Evolutionary conservation across 192 early-diverging fungal species (phyloP).

Genomic region (Rhizoclosmatium sp.): DNA sequence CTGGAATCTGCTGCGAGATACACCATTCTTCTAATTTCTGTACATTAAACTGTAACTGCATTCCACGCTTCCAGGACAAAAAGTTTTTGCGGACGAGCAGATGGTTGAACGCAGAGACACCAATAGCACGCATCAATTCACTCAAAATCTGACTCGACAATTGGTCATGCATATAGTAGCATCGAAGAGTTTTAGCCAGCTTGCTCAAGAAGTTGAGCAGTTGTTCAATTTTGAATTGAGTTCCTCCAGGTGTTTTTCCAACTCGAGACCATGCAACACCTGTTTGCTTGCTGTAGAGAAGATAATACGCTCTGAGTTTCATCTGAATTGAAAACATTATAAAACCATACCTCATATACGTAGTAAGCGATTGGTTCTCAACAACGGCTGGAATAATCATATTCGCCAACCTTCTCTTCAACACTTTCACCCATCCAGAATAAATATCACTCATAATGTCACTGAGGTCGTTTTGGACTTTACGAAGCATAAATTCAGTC

Average conservation of each 20-base stretch:
- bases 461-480: slow-evolving; percentile 88
- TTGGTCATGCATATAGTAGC: slow-evolving; percentile 93
- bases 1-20: slow-evolving; percentile 89
- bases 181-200: slow-evolving; percentile 92
- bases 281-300: slow-evolving; percentile 74
- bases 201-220: slow-evolving; percentile 92
- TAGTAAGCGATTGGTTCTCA: slow-evolving; percentile 93
- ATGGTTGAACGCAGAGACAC: slow-evolving; percentile 96
- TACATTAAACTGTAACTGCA: slow-evolving; percentile 98
- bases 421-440: slow-evolving; percentile 96
- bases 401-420: slow-evolving; percentile 91
- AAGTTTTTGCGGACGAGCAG: slow-evolving; percentile 98
- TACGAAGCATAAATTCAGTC: slow-evolving; percentile 79
- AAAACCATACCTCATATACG: slow-evolving; percentile 69
- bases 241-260: slow-evolving; percentile 74
- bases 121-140: slow-evolving; percentile 93
- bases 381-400: slow-evolving; percentile 97
- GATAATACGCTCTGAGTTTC: slow-evolving; percentile 76
- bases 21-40: slow-evolving; percentile 99
- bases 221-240: slow-evolving; percentile 96
- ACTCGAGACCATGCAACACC: slow-evolving; percentile 89
- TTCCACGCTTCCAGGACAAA: slow-evolving; percentile 97
- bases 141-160: slow-evolving; percentile 93
- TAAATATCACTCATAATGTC: slow-evolving; percentile 93
- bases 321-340: not conserved